phyloP scores from a whole-genome alignment of 1,284 basidiomycete genomes.

The Leccinum idahoense region DNA sequence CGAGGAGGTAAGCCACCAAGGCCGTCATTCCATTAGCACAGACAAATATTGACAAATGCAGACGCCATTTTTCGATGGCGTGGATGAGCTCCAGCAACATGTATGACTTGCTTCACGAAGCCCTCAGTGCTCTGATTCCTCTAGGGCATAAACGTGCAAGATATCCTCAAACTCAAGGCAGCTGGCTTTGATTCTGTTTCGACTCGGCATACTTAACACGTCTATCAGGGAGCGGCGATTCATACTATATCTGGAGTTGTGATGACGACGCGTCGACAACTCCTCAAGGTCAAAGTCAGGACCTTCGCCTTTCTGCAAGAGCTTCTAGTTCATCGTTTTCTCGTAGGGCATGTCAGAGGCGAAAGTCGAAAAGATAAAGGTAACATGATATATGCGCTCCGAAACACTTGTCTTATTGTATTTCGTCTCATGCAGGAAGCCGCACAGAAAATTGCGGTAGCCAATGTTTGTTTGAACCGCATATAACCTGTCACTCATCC shows the following conservation, averaged over 20 bases:
- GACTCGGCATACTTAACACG: slow-evolving; percentile 1
- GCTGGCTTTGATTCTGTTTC: not conserved
- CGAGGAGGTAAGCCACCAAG: slow-evolving; percentile 34
- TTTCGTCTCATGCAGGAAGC: slow-evolving; percentile 57
- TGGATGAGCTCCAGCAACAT: slow-evolving; percentile 87
- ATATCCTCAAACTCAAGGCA: slow-evolving; percentile 89
- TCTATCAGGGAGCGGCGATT: slow-evolving; percentile 59
- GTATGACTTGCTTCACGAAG: slow-evolving; percentile 37
- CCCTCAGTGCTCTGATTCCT: slow-evolving; percentile 3
- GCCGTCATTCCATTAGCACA: not conserved
- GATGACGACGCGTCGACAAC: slow-evolving; percentile 81
- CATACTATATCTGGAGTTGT: slow-evolving; percentile 78
- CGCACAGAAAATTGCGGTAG: slow-evolving; percentile 76
- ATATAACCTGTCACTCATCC: slow-evolving; percentile 3
- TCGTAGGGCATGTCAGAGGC: slow-evolving; percentile 78
- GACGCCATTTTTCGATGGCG: slow-evolving; percentile 65
- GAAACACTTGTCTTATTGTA: slow-evolving; percentile 3
- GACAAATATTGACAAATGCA: slow-evolving; percentile 20
- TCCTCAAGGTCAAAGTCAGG: slow-evolving; percentile 85
- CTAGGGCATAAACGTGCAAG: slow-evolving; percentile 91
- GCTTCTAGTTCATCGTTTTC: slow-evolving; percentile 3
- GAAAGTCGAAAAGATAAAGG: slow-evolving; percentile 95
- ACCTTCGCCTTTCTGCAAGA: slow-evolving; percentile 10
- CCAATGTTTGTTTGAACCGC: not conserved
- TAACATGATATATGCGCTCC: slow-evolving; percentile 29